A percentile compares a stretch with the other conserved stretches of the same genome.
phyloP scores from a whole-genome alignment of 768 basidiomycete species.

The Lactarius akahatsu region DNA sequence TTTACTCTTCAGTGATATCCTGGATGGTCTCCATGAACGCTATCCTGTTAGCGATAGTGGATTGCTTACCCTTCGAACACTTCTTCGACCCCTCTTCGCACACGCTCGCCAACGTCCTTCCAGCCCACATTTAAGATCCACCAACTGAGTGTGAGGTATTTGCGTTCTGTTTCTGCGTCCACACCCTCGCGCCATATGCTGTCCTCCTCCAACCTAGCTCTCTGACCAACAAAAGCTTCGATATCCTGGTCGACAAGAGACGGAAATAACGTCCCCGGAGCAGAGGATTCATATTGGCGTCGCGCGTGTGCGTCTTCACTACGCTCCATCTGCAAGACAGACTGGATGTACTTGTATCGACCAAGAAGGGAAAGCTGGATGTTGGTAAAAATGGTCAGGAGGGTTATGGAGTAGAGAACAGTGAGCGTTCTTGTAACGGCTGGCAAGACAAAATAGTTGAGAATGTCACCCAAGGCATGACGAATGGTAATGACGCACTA shows the following conservation, averaged over 20 bases:
- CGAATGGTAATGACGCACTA: constrained; percentile 45
- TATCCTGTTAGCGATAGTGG: not conserved
- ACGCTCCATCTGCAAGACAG: constrained; percentile 58
- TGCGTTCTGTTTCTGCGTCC: constrained; percentile 67
- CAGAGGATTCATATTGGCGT: constrained; percentile 43
- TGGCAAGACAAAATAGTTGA: constrained; percentile 34
- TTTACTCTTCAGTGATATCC: constrained; percentile 81
- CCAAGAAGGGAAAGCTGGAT: constrained; percentile 86
- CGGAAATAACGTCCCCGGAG: constrained; percentile 40
- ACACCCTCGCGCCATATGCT: constrained; percentile 37
- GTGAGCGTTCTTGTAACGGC: constrained; percentile 88
- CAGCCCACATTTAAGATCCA: constrained; percentile 92
- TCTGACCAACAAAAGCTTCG: constrained; percentile 35
- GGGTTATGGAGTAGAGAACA: constrained; percentile 78
- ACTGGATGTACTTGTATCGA: constrained; percentile 72
- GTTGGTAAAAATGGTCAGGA: constrained; percentile 82
- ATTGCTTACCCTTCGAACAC: constrained; percentile 76
- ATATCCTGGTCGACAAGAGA: constrained; percentile 30
- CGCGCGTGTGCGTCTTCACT: constrained; percentile 55
- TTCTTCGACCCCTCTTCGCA: constrained; percentile 71
- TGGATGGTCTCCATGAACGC: constrained; percentile 34
- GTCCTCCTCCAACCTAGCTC: constrained; percentile 30
- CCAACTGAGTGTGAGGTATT: constrained; percentile 87
- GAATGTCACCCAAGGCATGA: constrained; percentile 12
- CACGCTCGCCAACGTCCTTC: constrained; percentile 76